Percentiles rank a stretch among this genome's conserved stretches.
These are phyloP conservation scores for Dryadomyces quercus-mongolicae DNA, from an alignment of 2,329 filamentous ascomycete species.

Conservation along the genomic window DNA sequence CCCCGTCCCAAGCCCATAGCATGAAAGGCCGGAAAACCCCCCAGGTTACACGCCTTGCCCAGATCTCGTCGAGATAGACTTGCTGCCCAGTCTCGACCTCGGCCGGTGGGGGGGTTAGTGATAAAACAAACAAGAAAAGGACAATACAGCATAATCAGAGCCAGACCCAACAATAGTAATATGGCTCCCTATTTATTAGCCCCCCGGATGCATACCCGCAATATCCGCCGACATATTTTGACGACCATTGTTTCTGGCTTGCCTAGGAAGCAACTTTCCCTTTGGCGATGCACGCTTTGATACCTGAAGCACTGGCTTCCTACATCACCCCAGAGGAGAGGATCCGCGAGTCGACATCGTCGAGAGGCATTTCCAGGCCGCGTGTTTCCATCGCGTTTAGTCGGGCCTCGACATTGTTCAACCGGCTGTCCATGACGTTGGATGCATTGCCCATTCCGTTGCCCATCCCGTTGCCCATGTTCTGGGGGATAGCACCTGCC, in stretches of 20 bases:
- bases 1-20: background rate
- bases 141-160: background rate
- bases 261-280: too few relatives aligned
- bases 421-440: constrained; percentile 15
- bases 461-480: constrained; percentile 17
- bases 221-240: background rate
- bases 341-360: constrained; percentile 27
- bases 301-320: too few relatives aligned
- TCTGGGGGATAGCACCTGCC: constrained; percentile 5
- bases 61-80: background rate
- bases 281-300: too few relatives aligned
- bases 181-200: background rate
- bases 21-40: background rate
- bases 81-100: background rate
- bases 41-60: background rate
- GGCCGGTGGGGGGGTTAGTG: background rate
- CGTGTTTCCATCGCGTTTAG: constrained; percentile 24
- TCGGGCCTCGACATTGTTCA: constrained; percentile 23
- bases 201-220: background rate
- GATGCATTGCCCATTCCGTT: constrained; percentile 15
- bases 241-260: too few relatives aligned
- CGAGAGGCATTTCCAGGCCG: constrained; percentile 24
- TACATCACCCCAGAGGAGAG: constrained; percentile 22
- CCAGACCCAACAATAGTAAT: background rate
- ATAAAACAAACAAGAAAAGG: background rate